Base-by-base conservation (phyloP, 2,329 filamentous ascomycete genomes). In the Eutypa lata region DNA sequence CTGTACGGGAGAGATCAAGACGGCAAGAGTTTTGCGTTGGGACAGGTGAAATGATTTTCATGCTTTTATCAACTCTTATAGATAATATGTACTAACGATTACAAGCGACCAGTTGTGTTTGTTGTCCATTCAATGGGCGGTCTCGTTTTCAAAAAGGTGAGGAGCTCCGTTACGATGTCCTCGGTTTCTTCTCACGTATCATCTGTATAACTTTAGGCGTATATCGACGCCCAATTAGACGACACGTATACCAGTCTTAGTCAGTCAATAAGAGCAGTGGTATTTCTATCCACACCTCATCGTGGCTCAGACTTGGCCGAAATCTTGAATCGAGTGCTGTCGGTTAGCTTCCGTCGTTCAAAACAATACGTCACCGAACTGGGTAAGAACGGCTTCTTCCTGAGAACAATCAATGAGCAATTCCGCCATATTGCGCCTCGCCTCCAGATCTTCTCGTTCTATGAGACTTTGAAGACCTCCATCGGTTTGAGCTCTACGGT, bases 81-180 rank as follows among this genome's bases (percentile, higher is more conserved):
- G 16, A 10, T 18, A 4, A 26, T 16, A 14, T 38, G 37, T 26
- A 10, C 28, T 35, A 24, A 26, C 16, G 18, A 28, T 19, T 19
- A 0, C 33, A 16, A 57, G 54, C 38, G 24, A 6, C 53, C 53
- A 7, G 40, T 55, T 22, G 22, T 57, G 19, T 43, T 57, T 31
- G 47, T 57, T 2, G 42, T 43, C 3, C 55, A 57, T 48, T 57
- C 55, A 2, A 57, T 57, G 55, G 55, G 55, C 11, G 53, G 55
- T 16, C 44, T 57, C 4, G 53, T 57, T 2, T 55, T 57, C 42
- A 57, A 57, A 19, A 50, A 57, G 50, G 55, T 55, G n/a, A 48
- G 21, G 14, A 6, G 7, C 33, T 16, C 28, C 14, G 4, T 5
- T 16, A 21, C 5, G 13, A n/a, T 24, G 7, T 5, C 1, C 31